Percentiles rank a stretch among this genome's conserved stretches.
phyloP scores from a whole-genome alignment of 768 basidiomycete genomes.

The Gelatoporia subvermispora region DNA sequence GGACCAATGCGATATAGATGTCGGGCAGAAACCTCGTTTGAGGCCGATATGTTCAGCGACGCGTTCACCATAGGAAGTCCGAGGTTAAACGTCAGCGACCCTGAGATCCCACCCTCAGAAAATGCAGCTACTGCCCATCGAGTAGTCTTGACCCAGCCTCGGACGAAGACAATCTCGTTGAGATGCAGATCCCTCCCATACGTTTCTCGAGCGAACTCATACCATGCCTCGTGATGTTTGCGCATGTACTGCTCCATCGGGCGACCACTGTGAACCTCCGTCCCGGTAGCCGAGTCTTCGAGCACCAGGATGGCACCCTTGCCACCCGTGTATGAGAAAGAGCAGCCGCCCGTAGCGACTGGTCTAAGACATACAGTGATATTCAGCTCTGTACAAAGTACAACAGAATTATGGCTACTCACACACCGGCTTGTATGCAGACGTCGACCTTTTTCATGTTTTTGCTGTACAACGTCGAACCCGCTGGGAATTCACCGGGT shows the following conservation, averaged over 20 bases:
- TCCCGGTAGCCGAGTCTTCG: not conserved
- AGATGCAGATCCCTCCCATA: not conserved
- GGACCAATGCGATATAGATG: too few species aligned
- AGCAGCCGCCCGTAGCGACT: not conserved
- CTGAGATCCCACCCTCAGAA: not conserved
- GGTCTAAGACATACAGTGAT: not conserved
- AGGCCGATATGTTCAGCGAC: too few species aligned
- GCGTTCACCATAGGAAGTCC: not conserved
- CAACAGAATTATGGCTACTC: not conserved
- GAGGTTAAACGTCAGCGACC: not conserved
- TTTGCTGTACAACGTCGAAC: conserved; percentile 2
- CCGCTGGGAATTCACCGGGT: not conserved
- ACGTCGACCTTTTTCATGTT: conserved; percentile 2
- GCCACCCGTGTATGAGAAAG: conserved; percentile 1
- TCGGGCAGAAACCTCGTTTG: too few species aligned
- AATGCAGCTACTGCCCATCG: conserved; percentile 10
- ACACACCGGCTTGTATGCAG: not conserved
- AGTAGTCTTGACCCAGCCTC: conserved; percentile 8
- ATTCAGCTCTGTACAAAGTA: not conserved
- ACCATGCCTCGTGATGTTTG: not conserved
- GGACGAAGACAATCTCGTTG: conserved; percentile 6
- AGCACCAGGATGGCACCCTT: conserved; percentile 6
- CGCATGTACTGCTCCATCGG: conserved; percentile 2
- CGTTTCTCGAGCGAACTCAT: not conserved
- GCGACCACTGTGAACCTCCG: not conserved